Percentiles rank a stretch among this genome's conserved stretches.
Conservation (phyloP, 1,139 yeast genomes). For the Diutina scorzettiae region DNA sequence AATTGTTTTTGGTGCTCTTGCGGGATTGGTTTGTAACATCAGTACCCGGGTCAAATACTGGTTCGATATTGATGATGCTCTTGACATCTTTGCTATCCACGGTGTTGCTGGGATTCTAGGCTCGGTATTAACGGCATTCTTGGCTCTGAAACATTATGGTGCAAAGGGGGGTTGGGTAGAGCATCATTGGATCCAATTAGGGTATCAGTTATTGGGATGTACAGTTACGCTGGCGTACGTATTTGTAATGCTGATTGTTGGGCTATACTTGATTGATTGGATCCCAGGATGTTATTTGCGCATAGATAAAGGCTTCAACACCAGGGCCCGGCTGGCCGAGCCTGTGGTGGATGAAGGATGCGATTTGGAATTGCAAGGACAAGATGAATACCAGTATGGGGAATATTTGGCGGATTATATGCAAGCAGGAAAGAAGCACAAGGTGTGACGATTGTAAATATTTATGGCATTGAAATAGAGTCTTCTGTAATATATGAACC, state of each 20-base stretch:
- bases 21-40: constrained; percentile 25
- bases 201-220: constrained; percentile 35
- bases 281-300: constrained; percentile 38
- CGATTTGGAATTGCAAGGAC: not conserved
- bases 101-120: constrained; percentile 35
- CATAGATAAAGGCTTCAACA: constrained; percentile 15
- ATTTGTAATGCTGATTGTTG: constrained; percentile 22
- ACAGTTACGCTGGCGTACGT: constrained; percentile 30
- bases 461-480: no score
- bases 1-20: constrained; percentile 28
- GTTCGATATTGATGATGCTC: constrained; percentile 30
- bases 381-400: not conserved
- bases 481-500: no score
- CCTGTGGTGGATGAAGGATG: not conserved
- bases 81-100: constrained; percentile 35
- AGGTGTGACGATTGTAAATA: no score
- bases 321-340: not conserved
- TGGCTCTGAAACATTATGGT: constrained; percentile 17
- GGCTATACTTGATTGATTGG: constrained; percentile 29
- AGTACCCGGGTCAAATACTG: constrained; percentile 31
- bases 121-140: constrained; percentile 30
- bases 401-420: not conserved
- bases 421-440: not conserved
- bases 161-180: constrained; percentile 36
- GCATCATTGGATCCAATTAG: constrained; percentile 36